A percentile compares a stretch with the other conserved stretches of the same genome.
Conservation (phyloP, 1,139 yeast genomes). For the Suhomyces guaymorum region DNA sequence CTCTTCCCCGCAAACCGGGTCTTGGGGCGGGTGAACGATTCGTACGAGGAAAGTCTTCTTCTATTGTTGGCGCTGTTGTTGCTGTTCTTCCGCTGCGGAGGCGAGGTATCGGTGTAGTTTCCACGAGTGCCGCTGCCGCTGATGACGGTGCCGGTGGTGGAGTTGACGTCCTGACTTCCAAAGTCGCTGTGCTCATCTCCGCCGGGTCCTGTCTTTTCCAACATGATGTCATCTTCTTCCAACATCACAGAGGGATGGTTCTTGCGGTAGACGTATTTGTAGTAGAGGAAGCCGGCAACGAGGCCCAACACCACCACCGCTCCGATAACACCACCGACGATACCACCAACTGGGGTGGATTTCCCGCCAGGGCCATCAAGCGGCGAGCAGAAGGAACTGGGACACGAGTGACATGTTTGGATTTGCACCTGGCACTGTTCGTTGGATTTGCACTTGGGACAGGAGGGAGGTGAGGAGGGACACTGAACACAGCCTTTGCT, state of each 20-base stretch:
- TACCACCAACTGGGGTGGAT: conserved; percentile 48
- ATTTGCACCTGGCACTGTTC: conserved; percentile 54
- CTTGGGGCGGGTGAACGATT: conserved; percentile 46
- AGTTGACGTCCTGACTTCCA: conserved; percentile 6
- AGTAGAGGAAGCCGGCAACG: conserved; percentile 35
- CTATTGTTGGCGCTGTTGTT: conserved; percentile 18
- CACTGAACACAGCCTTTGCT: conserved; percentile 53
- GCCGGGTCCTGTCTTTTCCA: conserved; percentile 5
- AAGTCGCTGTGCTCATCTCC: conserved; percentile 16
- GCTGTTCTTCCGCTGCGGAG: conserved; percentile 12
- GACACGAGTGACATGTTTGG: conserved; percentile 53
- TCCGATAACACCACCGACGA: conserved; percentile 67
- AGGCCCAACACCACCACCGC: conserved; percentile 40
- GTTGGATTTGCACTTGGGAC: conserved; percentile 57
- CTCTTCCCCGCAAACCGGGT: conserved; percentile 20
- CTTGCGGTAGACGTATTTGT: conserved; percentile 24
- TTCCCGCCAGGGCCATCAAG: conserved; percentile 11
- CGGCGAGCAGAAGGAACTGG: conserved; percentile 52
- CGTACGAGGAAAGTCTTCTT: conserved; percentile 43
- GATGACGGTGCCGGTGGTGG: conserved; percentile 3
- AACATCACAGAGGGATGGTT: conserved; percentile 19
- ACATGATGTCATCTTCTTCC: conserved; percentile 19
- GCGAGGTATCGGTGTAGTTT: conserved; percentile 9
- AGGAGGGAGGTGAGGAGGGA: conserved; percentile 35
- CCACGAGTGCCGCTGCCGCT: conserved; percentile 10